These are phyloP conservation scores for Aspergillus cejpii DNA, from an alignment of 2,329 filamentous ascomycete genomes.

Conservation along the genomic window DNA sequence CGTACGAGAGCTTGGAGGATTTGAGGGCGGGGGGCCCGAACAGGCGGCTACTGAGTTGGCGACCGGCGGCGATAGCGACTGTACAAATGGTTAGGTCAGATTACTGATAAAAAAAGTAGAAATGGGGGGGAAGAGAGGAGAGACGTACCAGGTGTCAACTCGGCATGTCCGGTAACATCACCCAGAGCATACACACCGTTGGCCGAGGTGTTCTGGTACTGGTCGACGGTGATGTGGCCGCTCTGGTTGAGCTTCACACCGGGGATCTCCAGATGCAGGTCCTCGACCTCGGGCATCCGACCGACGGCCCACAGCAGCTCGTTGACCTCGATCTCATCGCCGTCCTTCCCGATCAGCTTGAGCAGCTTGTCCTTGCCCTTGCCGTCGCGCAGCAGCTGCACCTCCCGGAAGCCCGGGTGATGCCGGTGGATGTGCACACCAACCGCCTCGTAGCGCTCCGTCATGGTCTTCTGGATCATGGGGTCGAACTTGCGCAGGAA, in stretches of 20 bases:
- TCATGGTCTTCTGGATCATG: slow-evolving; percentile 49
- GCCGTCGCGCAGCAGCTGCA: slow-evolving; percentile 41
- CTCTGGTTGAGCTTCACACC: slow-evolving; percentile 38
- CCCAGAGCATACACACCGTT: slow-evolving; percentile 47
- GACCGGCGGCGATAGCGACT: slow-evolving; percentile 49
- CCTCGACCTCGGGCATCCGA: slow-evolving; percentile 41
- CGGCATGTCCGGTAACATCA: slow-evolving; percentile 47
- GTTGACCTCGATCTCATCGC: slow-evolving; percentile 42
- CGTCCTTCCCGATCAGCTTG: slow-evolving; percentile 40
- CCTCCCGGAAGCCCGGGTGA: slow-evolving; percentile 44
- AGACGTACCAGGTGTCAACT: slow-evolving; percentile 44
- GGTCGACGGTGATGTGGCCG: slow-evolving; percentile 44
- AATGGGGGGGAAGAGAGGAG: too few species aligned
- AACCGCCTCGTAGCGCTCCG: slow-evolving; percentile 45
- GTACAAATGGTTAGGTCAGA: not conserved
- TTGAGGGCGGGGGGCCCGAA: slow-evolving; percentile 45
- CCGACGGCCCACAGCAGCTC: slow-evolving; percentile 49
- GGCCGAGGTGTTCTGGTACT: slow-evolving; percentile 46
- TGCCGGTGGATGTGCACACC: slow-evolving; percentile 46
- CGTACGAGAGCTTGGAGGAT: slow-evolving; percentile 42
- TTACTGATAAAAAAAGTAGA: not conserved
- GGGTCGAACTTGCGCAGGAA: slow-evolving; percentile 49
- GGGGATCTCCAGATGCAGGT: slow-evolving; percentile 37
- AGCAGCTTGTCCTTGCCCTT: slow-evolving; percentile 45
- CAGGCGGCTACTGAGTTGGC: slow-evolving; percentile 45